These are phyloP conservation scores for Xylaria intraflava DNA, from an alignment of 495 filamentous ascomycete species.

Conservation along the genomic window DNA sequence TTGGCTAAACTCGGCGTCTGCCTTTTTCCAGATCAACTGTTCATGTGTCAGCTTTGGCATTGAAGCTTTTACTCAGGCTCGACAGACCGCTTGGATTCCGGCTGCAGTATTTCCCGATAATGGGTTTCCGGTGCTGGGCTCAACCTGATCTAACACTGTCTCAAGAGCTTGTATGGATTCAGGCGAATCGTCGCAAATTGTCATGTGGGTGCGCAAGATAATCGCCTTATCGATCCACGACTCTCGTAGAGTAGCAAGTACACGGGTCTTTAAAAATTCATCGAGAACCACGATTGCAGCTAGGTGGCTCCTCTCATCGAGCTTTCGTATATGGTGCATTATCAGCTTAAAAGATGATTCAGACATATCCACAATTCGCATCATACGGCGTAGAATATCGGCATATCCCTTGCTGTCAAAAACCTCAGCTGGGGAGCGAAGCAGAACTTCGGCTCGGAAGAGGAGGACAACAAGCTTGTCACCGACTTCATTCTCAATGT, in stretches of 20 bases:
- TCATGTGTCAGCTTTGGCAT: constrained; percentile 14
- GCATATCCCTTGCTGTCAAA: constrained; percentile 47
- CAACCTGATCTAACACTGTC: constrained; percentile 16
- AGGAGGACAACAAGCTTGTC: constrained; percentile 58
- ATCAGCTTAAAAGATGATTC: constrained; percentile 62
- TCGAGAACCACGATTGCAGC: constrained; percentile 49
- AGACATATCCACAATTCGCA: constrained; percentile 49
- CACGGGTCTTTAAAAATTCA: constrained; percentile 45
- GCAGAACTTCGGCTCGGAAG: constrained; percentile 62
- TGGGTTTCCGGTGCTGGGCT: constrained; percentile 22
- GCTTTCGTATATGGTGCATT: constrained; percentile 61
- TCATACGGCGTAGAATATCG: constrained; percentile 47
- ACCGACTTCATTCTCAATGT: constrained; percentile 55
- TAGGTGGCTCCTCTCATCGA: constrained; percentile 47
- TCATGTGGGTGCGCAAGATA: constrained; percentile 23
- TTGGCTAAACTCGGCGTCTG: constrained; percentile 51
- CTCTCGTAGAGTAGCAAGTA: constrained; percentile 30
- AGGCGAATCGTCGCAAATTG: constrained; percentile 13
- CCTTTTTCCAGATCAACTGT: constrained; percentile 71
- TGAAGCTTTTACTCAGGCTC: background rate
- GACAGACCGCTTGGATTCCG: constrained; percentile 61
- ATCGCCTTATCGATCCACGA: constrained; percentile 20
- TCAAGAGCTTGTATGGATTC: constrained; percentile 21
- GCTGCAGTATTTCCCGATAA: constrained; percentile 54
- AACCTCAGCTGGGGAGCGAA: constrained; percentile 32